These are phyloP conservation scores for Linanthus parryae DNA, from an alignment of 148 eudicot genomes.

Conservation along the genomic window DNA sequence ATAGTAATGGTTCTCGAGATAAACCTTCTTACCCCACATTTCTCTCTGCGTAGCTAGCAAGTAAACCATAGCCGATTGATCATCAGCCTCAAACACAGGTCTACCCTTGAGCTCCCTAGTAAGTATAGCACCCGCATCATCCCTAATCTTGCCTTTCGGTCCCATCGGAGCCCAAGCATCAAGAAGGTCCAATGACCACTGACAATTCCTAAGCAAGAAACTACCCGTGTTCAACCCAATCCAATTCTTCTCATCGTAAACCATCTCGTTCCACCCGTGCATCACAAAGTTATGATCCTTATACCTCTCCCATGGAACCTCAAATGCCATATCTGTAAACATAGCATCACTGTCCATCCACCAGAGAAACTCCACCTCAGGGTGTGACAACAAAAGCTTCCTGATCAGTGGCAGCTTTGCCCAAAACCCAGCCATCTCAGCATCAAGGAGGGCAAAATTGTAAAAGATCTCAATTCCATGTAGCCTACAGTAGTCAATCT, in stretches of 20 bases:
- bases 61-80: constrained; percentile 80
- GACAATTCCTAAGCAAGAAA: constrained; percentile 60
- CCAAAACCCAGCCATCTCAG: constrained; percentile 79
- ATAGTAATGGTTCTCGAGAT: constrained; percentile 59
- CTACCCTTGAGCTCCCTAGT: constrained; percentile 56
- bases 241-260: constrained; percentile 75
- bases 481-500: constrained; percentile 78
- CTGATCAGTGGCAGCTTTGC: constrained; percentile 68
- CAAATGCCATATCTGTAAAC: constrained; percentile 82
- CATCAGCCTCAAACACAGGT: constrained; percentile 83
- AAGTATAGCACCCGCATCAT: constrained; percentile 55
- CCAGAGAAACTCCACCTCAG: constrained; percentile 77
- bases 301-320: constrained; percentile 69
- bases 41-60: constrained; percentile 48
- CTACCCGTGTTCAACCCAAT: constrained; percentile 71
- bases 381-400: constrained; percentile 59
- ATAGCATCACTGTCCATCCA: constrained; percentile 95
- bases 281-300: constrained; percentile 47
- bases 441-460: constrained; percentile 61
- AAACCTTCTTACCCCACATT: constrained; percentile 68
- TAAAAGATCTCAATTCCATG: constrained; percentile 77
- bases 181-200: constrained; percentile 68
- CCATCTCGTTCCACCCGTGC: constrained; percentile 79
- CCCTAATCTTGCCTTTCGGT: constrained; percentile 49
- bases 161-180: constrained; percentile 85